Conservation (phyloP, 371 early-diverging fungal genomes). For the Syncephalastrum contaminatum region DNA sequence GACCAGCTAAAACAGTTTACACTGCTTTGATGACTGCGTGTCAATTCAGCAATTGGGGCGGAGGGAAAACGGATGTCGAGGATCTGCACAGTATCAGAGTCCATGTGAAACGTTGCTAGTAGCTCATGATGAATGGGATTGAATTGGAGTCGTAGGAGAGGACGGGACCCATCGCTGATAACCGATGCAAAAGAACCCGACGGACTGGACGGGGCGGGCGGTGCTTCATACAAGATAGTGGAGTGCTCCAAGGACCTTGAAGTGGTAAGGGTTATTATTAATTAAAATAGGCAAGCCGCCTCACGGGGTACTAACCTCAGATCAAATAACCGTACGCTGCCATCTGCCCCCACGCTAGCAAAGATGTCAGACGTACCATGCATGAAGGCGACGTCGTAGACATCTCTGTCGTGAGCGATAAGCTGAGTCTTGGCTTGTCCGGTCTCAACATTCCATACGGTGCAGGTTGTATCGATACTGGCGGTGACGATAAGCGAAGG, state of each 20-base stretch:
- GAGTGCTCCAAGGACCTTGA: conserved; percentile 82
- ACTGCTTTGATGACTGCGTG: conserved; percentile 69
- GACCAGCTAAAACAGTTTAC: conserved; percentile 85
- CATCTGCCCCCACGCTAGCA: conserved; percentile 93
- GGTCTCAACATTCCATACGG: conserved; percentile 91
- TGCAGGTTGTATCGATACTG: conserved; percentile 94
- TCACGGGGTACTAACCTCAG: conserved; percentile 52
- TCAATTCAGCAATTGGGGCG: conserved; percentile 79
- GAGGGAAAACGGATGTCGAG: conserved; percentile 92
- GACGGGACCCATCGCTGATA: conserved; percentile 12
- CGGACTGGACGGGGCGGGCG: conserved; percentile 33
- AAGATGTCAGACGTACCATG: conserved; percentile 78
- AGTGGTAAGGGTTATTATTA: conserved; percentile 9
- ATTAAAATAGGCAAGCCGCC: not conserved
- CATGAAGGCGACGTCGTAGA: conserved; percentile 90
- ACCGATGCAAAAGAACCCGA: conserved; percentile 22
- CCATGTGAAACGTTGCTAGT: conserved; percentile 88
- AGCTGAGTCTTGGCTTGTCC: conserved; percentile 92
- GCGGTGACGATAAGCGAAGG: conserved; percentile 82
- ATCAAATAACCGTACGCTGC: conserved; percentile 93
- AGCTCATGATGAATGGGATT: conserved; percentile 87
- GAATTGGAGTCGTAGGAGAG: conserved; percentile 48
- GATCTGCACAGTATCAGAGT: conserved; percentile 75
- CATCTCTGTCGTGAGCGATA: conserved; percentile 94
- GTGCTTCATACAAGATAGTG: conserved; percentile 91